These are phyloP conservation scores for Penicillium hordei DNA, from an alignment of 2,329 filamentous ascomycete species.

Conservation along the genomic window DNA sequence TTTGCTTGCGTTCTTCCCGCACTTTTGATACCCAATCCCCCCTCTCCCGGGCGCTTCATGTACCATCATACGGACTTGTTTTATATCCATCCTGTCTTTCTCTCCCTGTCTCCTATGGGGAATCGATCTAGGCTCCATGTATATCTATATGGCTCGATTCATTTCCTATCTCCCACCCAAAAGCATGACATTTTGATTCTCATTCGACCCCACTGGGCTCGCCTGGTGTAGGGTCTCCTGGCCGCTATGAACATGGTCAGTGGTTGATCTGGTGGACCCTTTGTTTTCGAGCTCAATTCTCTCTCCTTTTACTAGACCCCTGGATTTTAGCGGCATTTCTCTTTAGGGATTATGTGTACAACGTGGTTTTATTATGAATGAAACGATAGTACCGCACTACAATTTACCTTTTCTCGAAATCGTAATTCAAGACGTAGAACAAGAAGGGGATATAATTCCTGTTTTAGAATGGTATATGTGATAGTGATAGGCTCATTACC, in stretches of 20 bases:
- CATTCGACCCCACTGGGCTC: neutral
- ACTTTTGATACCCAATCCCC: constrained; percentile 26
- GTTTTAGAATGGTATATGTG: constrained; percentile 10
- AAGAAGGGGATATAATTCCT: neutral
- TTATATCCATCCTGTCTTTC: constrained; percentile 3
- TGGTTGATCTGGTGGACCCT: constrained; percentile 8
- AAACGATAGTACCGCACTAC: constrained; percentile 18
- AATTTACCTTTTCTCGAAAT: neutral
- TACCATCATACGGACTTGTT: constrained; percentile 22
- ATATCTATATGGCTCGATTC: neutral
- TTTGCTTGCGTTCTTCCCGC: constrained; percentile 12
- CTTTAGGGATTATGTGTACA: constrained; percentile 18
- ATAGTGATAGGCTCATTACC: constrained; percentile 11
- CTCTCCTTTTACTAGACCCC: constrained; percentile 13
- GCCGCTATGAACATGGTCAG: constrained; percentile 28
- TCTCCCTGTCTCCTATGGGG: neutral
- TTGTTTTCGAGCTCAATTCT: neutral
- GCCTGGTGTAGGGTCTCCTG: constrained; percentile 5
- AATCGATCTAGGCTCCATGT: neutral
- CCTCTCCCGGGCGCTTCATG: constrained; percentile 19
- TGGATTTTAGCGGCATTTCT: constrained; percentile 15
- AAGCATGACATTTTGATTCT: constrained; percentile 7
- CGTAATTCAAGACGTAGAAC: neutral
- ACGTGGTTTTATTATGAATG: constrained; percentile 20
- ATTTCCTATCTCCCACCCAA: constrained; percentile 1